A percentile compares a stretch with the other conserved stretches of the same genome.
Conservation (phyloP, 208 protist species). For the Trypanosoma grayi region DNA sequence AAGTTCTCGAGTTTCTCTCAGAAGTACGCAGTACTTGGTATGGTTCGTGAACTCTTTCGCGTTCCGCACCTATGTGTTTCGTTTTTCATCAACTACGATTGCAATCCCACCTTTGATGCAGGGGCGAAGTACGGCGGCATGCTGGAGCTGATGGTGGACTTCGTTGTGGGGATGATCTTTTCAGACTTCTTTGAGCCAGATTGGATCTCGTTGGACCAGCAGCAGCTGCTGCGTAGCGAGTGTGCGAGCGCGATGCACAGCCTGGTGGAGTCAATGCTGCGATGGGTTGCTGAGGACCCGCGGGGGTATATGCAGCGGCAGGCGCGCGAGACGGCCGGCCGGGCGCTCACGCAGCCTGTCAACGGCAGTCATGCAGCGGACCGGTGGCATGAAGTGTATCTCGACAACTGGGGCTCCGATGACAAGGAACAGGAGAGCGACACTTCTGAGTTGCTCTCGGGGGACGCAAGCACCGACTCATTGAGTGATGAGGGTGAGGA, state of each 20-base stretch:
- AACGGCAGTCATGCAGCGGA: not conserved
- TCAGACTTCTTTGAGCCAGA: conserved; percentile 36
- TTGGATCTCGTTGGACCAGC: conserved; percentile 73
- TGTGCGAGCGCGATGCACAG: conserved; percentile 59
- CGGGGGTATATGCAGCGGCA: conserved; percentile 41
- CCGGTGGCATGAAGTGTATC: conserved; percentile 17
- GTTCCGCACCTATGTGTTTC: conserved; percentile 69
- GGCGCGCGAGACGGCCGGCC: conserved; percentile 18
- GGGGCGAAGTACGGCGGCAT: conserved; percentile 63
- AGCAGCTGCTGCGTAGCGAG: conserved; percentile 73
- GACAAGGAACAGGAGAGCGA: not conserved
- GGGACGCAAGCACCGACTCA: not conserved
- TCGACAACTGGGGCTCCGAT: conserved; percentile 16
- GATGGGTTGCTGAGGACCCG: conserved; percentile 80
- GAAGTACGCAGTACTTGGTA: conserved; percentile 74
- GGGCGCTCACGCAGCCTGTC: not conserved
- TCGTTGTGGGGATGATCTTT: conserved; percentile 66
- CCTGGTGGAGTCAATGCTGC: conserved; percentile 57
- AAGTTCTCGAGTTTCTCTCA: conserved; percentile 66
- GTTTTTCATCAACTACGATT: conserved; percentile 88
- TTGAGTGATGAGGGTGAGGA: not conserved
- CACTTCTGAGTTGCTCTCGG: conserved; percentile 6
- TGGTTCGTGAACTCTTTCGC: conserved; percentile 62
- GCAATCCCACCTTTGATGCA: conserved; percentile 77
- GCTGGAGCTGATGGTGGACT: conserved; percentile 73